Percentiles rank a stretch among this genome's conserved stretches.
These are phyloP conservation scores for Amanita fuliginea DNA, from an alignment of 768 basidiomycete species.

Conservation along the genomic window DNA sequence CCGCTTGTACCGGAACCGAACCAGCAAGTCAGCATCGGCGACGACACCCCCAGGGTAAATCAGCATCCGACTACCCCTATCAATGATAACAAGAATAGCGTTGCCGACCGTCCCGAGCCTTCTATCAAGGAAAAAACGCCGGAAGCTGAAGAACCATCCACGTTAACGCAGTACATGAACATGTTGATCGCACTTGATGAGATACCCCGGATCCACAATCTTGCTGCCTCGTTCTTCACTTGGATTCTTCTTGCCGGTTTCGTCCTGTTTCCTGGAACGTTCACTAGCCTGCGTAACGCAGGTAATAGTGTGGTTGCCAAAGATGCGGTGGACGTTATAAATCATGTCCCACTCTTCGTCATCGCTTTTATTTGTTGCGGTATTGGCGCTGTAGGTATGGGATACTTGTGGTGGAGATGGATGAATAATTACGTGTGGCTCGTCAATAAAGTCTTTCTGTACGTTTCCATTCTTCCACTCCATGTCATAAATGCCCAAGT, in stretches of 20 bases:
- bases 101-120: neutral
- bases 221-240: slow-evolving; percentile 46
- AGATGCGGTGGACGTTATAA: slow-evolving; percentile 19
- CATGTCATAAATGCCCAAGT: neutral
- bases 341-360: slow-evolving; percentile 20
- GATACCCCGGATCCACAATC: slow-evolving; percentile 37
- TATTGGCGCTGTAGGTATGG: slow-evolving; percentile 41
- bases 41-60: neutral
- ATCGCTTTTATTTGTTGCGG: slow-evolving; percentile 47
- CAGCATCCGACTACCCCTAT: neutral
- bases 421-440: slow-evolving; percentile 48
- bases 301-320: slow-evolving; percentile 25
- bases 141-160: slow-evolving; percentile 13
- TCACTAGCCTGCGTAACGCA: slow-evolving; percentile 32
- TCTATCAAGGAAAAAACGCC: neutral
- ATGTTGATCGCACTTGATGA: slow-evolving; percentile 53
- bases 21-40: neutral
- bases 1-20: neutral
- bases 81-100: neutral
- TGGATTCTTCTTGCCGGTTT: slow-evolving; percentile 57
- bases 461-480: slow-evolving; percentile 10
- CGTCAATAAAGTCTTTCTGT: slow-evolving; percentile 47
- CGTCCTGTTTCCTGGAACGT: slow-evolving; percentile 52
- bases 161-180: slow-evolving; percentile 43
- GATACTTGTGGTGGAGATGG: slow-evolving; percentile 53